phyloP scores from a whole-genome alignment of 768 basidiomycete genomes.

The Daedaleopsis sinensis region DNA sequence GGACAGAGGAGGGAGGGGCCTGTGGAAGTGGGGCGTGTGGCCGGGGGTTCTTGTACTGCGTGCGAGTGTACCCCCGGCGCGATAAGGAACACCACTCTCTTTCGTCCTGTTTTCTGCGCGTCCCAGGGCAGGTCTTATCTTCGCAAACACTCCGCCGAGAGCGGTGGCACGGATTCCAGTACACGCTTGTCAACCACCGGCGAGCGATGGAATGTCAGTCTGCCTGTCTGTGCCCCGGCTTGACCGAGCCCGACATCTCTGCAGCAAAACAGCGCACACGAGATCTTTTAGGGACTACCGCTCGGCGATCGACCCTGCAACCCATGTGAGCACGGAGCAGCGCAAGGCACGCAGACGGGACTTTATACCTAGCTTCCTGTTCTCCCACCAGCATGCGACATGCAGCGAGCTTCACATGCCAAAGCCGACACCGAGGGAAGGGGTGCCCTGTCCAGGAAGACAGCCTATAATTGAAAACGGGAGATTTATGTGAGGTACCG shows the following conservation, averaged over 20 bases:
- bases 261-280: background rate
- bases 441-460: background rate
- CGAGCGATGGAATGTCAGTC: background rate
- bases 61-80: background rate
- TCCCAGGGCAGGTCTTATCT: background rate
- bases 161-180: background rate
- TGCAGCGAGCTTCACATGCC: background rate
- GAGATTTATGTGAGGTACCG: background rate
- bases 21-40: constrained; percentile 3
- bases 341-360: background rate
- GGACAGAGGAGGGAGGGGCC: constrained; percentile 8
- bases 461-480: background rate
- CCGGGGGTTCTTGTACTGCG: constrained; percentile 16
- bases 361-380: background rate
- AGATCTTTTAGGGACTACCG: background rate
- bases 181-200: background rate
- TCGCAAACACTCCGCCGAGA: background rate
- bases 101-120: background rate
- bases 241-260: background rate
- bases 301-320: background rate
- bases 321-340: background rate
- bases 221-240: background rate
- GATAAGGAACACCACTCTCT: constrained; percentile 8
- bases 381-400: background rate
- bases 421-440: background rate